Conservation (phyloP, 306 rosid species). For the Acacia acuminata region DNA sequence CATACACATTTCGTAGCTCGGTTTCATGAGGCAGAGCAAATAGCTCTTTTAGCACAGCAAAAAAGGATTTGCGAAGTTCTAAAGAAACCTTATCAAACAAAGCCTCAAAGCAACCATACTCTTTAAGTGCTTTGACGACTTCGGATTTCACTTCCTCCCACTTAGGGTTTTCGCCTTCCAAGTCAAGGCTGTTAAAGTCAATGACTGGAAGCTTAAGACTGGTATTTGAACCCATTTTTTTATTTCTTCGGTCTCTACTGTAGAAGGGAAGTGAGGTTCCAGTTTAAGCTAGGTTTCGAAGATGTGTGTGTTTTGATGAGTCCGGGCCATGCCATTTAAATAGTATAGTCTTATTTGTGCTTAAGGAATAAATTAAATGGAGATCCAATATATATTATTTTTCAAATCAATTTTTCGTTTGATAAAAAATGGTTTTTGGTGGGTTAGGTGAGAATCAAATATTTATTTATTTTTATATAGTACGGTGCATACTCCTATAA, state of each 20-base stretch:
- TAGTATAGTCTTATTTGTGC: not conserved
- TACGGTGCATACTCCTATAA: not conserved
- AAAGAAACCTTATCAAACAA: conserved; percentile 50
- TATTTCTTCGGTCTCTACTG: not conserved
- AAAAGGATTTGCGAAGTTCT: conserved; percentile 45
- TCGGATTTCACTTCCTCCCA: not conserved
- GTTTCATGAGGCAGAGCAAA: conserved; percentile 73
- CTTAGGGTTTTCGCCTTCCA: not conserved
- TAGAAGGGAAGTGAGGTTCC: not conserved
- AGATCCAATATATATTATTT: not conserved
- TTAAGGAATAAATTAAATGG: not conserved
- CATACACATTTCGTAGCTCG: conserved; percentile 53
- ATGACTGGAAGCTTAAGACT: not conserved
- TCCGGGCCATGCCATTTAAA: not conserved
- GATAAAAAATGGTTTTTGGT: not conserved
- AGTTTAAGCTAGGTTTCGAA: not conserved
- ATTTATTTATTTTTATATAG: not conserved
- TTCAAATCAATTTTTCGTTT: not conserved
- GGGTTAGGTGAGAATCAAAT: not conserved
- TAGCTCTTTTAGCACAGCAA: conserved; percentile 48
- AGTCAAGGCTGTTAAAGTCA: not conserved
- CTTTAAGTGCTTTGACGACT: conserved; percentile 17
- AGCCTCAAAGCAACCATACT: conserved; percentile 79
- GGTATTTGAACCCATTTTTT: not conserved
- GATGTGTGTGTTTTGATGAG: not conserved